Evolutionary conservation across 2,329 filamentous ascomycete species (phyloP).

Genomic region (Leptographium wingfieldii): DNA sequence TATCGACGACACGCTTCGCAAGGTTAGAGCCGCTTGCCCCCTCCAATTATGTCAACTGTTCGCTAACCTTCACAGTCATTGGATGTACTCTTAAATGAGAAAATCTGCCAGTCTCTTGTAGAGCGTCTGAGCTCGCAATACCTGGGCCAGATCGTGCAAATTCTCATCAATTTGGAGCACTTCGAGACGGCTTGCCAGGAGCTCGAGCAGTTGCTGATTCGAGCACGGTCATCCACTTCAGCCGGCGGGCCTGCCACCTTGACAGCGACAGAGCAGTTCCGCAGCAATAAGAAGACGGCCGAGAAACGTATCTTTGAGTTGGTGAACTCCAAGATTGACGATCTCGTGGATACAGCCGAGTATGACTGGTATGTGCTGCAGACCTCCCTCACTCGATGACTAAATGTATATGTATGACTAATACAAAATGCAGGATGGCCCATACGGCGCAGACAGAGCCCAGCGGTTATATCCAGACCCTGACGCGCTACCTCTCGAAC

Average conservation of each 20-base stretch:
- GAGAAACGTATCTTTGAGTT: slow-evolving; percentile 98
- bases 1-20: slow-evolving; percentile 82
- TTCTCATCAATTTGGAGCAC: slow-evolving; percentile 92
- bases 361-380: slow-evolving; percentile 68
- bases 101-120: slow-evolving; percentile 82
- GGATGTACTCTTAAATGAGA: slow-evolving; percentile 86
- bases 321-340: slow-evolving; percentile 97
- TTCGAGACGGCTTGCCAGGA: slow-evolving; percentile 90
- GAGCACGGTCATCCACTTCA: slow-evolving; percentile 70
- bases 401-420: background rate
- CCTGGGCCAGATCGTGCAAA: slow-evolving; percentile 94
- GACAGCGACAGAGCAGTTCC: slow-evolving; percentile 74
- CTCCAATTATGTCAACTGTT: slow-evolving; percentile 1
- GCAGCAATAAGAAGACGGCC: slow-evolving; percentile 83
- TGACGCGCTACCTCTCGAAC: slow-evolving; percentile 84
- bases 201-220: slow-evolving; percentile 73
- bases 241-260: slow-evolving; percentile 70
- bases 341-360: slow-evolving; percentile 91
- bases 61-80: slow-evolving; percentile 45
- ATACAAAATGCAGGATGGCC: slow-evolving; percentile 27
- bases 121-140: slow-evolving; percentile 86
- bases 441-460: slow-evolving; percentile 55
- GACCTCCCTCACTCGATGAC: background rate
- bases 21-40: slow-evolving; percentile 30
- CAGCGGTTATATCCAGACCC: slow-evolving; percentile 87